Conservation (phyloP, 768 basidiomycete genomes). For the Suillus alpinus region DNA sequence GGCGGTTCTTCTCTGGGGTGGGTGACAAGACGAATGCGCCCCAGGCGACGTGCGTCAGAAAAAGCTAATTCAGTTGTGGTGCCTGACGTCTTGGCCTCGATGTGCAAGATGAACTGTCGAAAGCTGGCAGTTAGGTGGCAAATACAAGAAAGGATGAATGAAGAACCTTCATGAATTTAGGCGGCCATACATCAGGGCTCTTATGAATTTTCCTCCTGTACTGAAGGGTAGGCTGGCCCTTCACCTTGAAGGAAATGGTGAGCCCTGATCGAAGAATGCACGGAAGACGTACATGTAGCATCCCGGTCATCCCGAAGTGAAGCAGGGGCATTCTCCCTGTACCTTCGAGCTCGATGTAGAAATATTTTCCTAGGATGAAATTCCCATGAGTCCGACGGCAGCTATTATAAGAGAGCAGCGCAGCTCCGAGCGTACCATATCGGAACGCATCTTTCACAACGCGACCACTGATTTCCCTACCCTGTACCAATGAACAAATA, state of each 20-base stretch:
- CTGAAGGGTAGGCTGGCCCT: conserved; percentile 44
- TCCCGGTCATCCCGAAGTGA: conserved; percentile 88
- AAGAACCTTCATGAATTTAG: conserved; percentile 60
- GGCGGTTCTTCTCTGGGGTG: conserved; percentile 63
- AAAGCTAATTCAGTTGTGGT: conserved; percentile 59
- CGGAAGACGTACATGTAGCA: conserved; percentile 51
- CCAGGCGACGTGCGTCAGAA: conserved; percentile 68
- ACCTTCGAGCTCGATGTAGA: conserved; percentile 65
- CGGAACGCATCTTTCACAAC: conserved; percentile 44
- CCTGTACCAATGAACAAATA: conserved; percentile 34
- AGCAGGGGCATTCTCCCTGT: conserved; percentile 62
- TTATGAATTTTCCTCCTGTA: conserved; percentile 47
- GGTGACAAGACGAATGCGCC: conserved; percentile 60
- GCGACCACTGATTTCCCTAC: conserved; percentile 49
- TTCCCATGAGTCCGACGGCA: not conserved
- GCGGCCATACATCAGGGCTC: conserved; percentile 55
- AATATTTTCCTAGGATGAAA: conserved; percentile 49
- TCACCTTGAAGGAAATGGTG: conserved; percentile 31
- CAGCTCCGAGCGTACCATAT: conserved; percentile 42
- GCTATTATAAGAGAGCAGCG: not conserved
- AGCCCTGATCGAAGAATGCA: not conserved
- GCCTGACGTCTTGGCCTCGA: conserved; percentile 39
- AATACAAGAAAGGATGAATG: not conserved
- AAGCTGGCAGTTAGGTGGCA: not conserved
- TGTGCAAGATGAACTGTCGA: conserved; percentile 59